Evolutionary conservation across 73 alveolate genomes (phyloP).

Genomic region (Stentor roeselii): DNA sequence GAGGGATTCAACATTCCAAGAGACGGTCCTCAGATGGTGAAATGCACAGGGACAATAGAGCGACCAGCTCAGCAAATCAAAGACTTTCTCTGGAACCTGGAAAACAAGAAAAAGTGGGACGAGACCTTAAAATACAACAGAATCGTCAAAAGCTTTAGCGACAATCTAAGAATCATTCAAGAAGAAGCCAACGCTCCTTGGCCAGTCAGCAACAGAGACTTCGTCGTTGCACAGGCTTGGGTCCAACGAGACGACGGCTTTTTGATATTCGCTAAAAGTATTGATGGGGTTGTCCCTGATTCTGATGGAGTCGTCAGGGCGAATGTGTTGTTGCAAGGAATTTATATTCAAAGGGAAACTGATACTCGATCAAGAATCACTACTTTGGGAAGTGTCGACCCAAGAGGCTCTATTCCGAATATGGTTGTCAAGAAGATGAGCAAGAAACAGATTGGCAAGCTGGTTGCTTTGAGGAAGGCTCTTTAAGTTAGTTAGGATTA

Average conservation of each 20-base stretch:
- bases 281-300: not conserved
- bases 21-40: not conserved
- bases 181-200: not conserved
- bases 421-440: not conserved
- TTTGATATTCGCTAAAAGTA: not conserved
- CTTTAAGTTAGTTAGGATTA: not conserved
- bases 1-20: not conserved
- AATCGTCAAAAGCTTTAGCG: not conserved
- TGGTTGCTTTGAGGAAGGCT: not conserved
- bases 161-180: not conserved
- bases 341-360: not conserved
- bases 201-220: conserved; percentile 28
- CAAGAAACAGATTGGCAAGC: not conserved
- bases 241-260: not conserved
- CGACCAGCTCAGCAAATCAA: not conserved
- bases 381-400: not conserved
- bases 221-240: not conserved
- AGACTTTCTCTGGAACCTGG: not conserved
- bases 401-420: not conserved
- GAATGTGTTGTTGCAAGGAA: not conserved
- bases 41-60: not conserved
- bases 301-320: not conserved
- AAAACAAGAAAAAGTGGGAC: not conserved
- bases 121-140: not conserved
- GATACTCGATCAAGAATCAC: not conserved